Evolutionary conservation across 1,284 basidiomycete species (phyloP), one percentile per base, ranked within the genome.

Genomic region (Pisolithus thermaeus): DNA sequence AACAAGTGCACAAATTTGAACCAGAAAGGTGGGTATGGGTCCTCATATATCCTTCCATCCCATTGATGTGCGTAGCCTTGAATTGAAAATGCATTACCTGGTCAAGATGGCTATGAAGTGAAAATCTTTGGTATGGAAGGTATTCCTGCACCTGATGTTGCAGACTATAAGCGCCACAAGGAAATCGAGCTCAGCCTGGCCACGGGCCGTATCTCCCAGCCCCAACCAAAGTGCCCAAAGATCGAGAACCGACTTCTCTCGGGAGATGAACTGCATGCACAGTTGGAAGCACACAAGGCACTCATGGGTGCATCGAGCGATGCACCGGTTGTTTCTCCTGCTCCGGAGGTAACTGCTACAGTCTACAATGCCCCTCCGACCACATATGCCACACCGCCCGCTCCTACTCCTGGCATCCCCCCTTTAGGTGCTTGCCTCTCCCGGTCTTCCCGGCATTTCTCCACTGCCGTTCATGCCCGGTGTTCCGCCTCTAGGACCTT

Each of bases 61-160:
- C 38, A 52, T 39, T 52, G 53, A 36, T 42, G 51, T 46, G 22
- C 4, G 46, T 87, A 6, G 27, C 83, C 77, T 46, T 92, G 93
- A 27, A 91, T 99, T 32, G 95, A 97, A 53, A 99, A 98, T 68
- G 95, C 96, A 0, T 75, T 99, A 0, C 94, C 95, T 3, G 96
- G 94, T 8, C 84, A 97, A 39, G 96, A 97, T 71, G 93, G 95
- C 2, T 98, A 98, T 64, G 96, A 98, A 67, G 89, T 99, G 48
- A 97, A 99, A 70, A 99, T 99, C 53, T 99, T 98, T 64, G 96
- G 97, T 25, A 99, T 99, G 97, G 95, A 96, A 66, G 96, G 96
- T 54, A 93, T 98, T 51, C 95, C 95, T 5, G 90, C 88, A 6
- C 90, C 91, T 37, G 96, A 97, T 68, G 80, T 97, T 28, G 92